Conservation (phyloP, 1,284 basidiomycete species). For the Entoloma clypeatum region DNA sequence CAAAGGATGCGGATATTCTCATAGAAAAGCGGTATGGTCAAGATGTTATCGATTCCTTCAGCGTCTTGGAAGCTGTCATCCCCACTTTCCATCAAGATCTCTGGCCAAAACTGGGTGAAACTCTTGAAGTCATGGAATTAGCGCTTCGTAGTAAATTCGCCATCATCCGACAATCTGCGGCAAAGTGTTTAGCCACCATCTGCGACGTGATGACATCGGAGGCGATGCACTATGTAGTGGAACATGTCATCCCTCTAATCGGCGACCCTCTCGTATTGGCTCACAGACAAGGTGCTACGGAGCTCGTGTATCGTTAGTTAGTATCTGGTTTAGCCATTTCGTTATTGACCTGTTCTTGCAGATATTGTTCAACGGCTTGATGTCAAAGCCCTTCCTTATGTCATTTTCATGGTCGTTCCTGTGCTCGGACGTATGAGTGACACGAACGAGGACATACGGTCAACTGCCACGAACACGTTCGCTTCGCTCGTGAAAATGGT, state of each 20-base stretch:
- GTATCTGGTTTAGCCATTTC: slow-evolving; percentile 1
- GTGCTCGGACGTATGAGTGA: slow-evolving; percentile 98
- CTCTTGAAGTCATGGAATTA: slow-evolving; percentile 75
- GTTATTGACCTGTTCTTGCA: slow-evolving; percentile 29
- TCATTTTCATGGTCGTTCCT: slow-evolving; percentile 96
- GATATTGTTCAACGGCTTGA: slow-evolving; percentile 92
- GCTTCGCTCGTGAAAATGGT: slow-evolving; percentile 99
- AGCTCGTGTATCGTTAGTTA: slow-evolving; percentile 84
- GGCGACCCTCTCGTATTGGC: slow-evolving; percentile 76
- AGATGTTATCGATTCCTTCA: slow-evolving; percentile 90
- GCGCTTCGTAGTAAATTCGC: slow-evolving; percentile 84
- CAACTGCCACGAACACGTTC: slow-evolving; percentile 94
- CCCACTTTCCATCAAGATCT: slow-evolving; percentile 74
- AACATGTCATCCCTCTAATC: slow-evolving; percentile 81
- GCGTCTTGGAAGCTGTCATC: slow-evolving; percentile 81
- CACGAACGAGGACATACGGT: slow-evolving; percentile 84
- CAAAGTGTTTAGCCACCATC: slow-evolving; percentile 83
- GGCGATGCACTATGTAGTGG: slow-evolving; percentile 87
- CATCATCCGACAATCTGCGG: slow-evolving; percentile 86
- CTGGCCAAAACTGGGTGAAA: slow-evolving; percentile 62
- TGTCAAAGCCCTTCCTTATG: slow-evolving; percentile 93
- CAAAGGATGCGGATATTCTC: slow-evolving; percentile 52
- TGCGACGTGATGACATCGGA: slow-evolving; percentile 83
- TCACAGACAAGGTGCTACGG: slow-evolving; percentile 88
- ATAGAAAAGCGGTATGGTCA: slow-evolving; percentile 80